These are phyloP conservation scores for Suillus americanus DNA, from an alignment of 768 basidiomycete species.

Conservation along the genomic window DNA sequence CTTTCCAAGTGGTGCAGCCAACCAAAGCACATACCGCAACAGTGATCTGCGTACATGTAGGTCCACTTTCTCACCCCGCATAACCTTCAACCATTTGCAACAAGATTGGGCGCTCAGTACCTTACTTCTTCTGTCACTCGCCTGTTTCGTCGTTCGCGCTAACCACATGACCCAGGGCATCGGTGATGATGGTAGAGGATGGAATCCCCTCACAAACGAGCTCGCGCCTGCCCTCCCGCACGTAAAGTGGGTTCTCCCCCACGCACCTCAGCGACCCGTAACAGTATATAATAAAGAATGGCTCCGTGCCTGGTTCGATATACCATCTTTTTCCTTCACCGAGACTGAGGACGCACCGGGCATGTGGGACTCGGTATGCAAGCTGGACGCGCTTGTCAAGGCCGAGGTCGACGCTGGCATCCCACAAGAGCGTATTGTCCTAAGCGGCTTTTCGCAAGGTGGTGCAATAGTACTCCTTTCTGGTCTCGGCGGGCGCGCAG, in stretches of 20 bases:
- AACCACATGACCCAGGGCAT: slow-evolving; percentile 51
- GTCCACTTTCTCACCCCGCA: slow-evolving; percentile 21
- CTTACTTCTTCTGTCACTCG: slow-evolving; percentile 2
- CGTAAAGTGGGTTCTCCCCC: slow-evolving; percentile 79
- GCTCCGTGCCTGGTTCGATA: slow-evolving; percentile 89
- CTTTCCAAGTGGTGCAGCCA: slow-evolving; percentile 53
- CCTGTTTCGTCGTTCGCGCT: slow-evolving; percentile 11
- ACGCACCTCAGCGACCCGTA: slow-evolving; percentile 46
- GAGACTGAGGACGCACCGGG: slow-evolving; percentile 56
- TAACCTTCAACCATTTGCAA: not conserved
- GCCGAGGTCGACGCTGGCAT: slow-evolving; percentile 74
- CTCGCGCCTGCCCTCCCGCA: slow-evolving; percentile 62
- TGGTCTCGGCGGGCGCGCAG: slow-evolving; percentile 43
- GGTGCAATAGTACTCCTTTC: slow-evolving; percentile 76
- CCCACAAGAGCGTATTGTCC: slow-evolving; percentile 65
- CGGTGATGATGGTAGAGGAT: slow-evolving; percentile 74
- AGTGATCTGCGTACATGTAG: slow-evolving; percentile 86
- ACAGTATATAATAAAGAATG: slow-evolving; percentile 71
- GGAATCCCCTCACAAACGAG: slow-evolving; percentile 74
- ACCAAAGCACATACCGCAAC: slow-evolving; percentile 74
- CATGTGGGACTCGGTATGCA: slow-evolving; percentile 63
- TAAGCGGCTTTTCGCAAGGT: slow-evolving; percentile 91
- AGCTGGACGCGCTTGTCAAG: slow-evolving; percentile 68
- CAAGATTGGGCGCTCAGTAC: not conserved
- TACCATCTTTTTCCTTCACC: slow-evolving; percentile 61